Base-by-base conservation (phyloP, 495 filamentous ascomycete species). In the Durotheca rogersii region DNA sequence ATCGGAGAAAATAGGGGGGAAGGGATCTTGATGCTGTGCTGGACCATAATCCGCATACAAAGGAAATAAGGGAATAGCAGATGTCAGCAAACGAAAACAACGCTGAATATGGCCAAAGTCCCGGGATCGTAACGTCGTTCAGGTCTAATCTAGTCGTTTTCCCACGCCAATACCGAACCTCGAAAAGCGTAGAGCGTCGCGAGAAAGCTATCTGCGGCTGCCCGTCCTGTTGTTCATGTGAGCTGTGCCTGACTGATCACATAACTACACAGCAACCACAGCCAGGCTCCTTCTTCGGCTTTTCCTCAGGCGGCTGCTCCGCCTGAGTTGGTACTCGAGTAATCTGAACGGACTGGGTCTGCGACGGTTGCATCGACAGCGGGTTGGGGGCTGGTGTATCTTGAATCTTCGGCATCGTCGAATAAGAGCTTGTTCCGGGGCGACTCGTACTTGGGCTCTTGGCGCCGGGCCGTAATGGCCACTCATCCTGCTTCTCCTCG, bases 241-340 rank as follows among this genome's bases (percentile, higher is more conserved):
- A 38, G 25, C 30, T 34, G 39, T 55, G 15, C 49, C 42, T 46
- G 36, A 47, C 29, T 40, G 44, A 43, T 74, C 60, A 81, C 78
- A 81, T 81, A 23, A 81, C 68, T 31, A 77, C 59, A 50, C 78
- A 81, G 59, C 77, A 80, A 25, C 72, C 77, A 25, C 78, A 80
- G 1, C 76, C 74, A 9, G 52, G 66, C 50, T 72, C 68, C 54
- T 73, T 69, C 56, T 72, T 72, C 17, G 53, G 44, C 19, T 63
- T 33, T 20, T 63, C 47, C 17, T 75, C 61, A 11, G 41, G 35
- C 23, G 4, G 23, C 23, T 65, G 42, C 58, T 71, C 71, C 1
- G 59, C 55, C 23, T 66, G 53, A 5, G 68, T 72, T 10, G 69
- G 69, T 27, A 67, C 53, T 61, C 63, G 58, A 9, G 64, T 52